phyloP scores from a whole-genome alignment of 441 rosid species.

The Syzygium malaccense region DNA sequence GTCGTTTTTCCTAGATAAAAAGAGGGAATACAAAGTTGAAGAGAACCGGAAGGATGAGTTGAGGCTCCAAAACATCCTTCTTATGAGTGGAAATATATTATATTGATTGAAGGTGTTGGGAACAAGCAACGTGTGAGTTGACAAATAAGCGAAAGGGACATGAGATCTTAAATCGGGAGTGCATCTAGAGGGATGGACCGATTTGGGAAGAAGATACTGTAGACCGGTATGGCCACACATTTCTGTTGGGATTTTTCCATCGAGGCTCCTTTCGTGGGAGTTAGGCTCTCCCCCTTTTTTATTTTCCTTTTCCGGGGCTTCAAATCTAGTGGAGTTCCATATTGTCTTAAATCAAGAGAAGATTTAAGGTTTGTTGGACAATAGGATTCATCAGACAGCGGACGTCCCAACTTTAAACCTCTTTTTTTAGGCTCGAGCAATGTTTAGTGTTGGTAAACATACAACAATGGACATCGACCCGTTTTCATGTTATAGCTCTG shows the following conservation, averaged over 20 bases:
- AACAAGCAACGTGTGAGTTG: not conserved
- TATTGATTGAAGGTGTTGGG: not conserved
- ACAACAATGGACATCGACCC: fast-evolving
- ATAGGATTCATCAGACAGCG: not conserved
- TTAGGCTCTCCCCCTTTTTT: too few relatives aligned
- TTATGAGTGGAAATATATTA: not conserved
- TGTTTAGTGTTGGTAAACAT: not conserved
- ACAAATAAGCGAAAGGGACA: not conserved
- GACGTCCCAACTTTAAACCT: not conserved
- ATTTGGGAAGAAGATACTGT: not conserved
- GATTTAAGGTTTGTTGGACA: not conserved
- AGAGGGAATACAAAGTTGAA: not conserved
- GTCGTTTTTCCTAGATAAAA: not conserved
- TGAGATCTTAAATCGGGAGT: not conserved
- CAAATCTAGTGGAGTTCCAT: not conserved
- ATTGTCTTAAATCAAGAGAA: not conserved
- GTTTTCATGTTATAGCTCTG: not conserved
- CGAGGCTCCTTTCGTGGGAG: too few relatives aligned
- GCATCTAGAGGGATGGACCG: not conserved
- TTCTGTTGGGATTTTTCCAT: not conserved
- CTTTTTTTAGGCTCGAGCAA: not conserved
- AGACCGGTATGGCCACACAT: not conserved
- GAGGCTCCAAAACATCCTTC: not conserved
- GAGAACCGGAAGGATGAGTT: not conserved
- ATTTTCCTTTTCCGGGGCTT: not conserved